phyloP scores from a whole-genome alignment of 306 rosid genomes.

The Prunus mume region DNA sequence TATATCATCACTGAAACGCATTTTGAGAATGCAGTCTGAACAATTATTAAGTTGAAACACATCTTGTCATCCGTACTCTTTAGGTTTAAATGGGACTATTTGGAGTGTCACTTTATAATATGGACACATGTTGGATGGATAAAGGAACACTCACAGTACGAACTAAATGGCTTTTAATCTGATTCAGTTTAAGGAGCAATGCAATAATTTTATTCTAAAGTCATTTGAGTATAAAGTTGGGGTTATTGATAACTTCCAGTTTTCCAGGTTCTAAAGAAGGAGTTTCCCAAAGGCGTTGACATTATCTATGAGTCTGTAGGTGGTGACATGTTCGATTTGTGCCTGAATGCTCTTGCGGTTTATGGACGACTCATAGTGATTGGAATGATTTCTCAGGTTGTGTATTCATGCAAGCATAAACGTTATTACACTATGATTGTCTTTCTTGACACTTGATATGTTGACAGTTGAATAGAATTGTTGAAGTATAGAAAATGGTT shows the following conservation, averaged over 20 bases:
- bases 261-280: slow-evolving; percentile 69
- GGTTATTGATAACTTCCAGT: neutral
- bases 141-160: neutral
- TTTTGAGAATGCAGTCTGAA: too few species aligned
- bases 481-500: neutral
- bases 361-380: slow-evolving; percentile 81
- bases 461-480: neutral
- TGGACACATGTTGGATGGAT: neutral
- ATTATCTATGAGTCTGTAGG: slow-evolving; percentile 96
- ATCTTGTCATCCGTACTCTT: too few species aligned
- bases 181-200: neutral
- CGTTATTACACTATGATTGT: slow-evolving; percentile 1
- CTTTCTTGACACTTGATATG: neutral
- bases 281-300: slow-evolving; percentile 80
- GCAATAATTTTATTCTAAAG: neutral
- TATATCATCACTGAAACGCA: too few species aligned
- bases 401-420: slow-evolving; percentile 15
- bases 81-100: too few species aligned
- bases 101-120: too few species aligned
- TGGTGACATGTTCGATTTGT: slow-evolving; percentile 82
- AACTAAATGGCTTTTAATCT: neutral
- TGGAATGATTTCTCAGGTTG: slow-evolving; percentile 98
- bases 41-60: too few species aligned
- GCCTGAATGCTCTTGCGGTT: slow-evolving; percentile 82
- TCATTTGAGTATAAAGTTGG: slow-evolving; percentile 1